Percentiles rank a stretch among this genome's conserved stretches.
Evolutionary conservation across 768 basidiomycete genomes (phyloP).

Genomic region (Boletus sp.): DNA sequence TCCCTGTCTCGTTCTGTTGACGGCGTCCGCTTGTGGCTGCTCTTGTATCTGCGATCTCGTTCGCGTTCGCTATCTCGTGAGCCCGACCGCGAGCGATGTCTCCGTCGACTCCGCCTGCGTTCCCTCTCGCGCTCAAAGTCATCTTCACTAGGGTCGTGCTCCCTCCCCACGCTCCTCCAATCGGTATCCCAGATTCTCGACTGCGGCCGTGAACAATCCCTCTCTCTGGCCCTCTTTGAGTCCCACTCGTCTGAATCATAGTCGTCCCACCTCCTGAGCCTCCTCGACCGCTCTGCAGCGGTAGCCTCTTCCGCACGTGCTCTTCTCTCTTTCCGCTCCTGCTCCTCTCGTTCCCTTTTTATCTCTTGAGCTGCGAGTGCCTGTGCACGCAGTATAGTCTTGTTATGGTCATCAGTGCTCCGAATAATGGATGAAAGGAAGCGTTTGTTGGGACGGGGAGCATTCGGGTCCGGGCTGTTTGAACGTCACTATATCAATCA

Average conservation of each 20-base stretch:
- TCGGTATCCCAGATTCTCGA: conserved; percentile 41
- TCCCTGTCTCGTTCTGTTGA: conserved; percentile 14
- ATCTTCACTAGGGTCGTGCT: conserved; percentile 40
- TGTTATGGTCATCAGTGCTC: conserved; percentile 95
- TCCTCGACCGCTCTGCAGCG: conserved; percentile 56
- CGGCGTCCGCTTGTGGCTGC: conserved; percentile 20
- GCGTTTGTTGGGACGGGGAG: conserved; percentile 78
- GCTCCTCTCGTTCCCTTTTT: conserved; percentile 64
- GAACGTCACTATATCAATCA: not conserved
- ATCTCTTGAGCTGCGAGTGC: conserved; percentile 68
- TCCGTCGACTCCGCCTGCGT: conserved; percentile 19
- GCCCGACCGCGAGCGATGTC: conserved; percentile 30
- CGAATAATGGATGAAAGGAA: conserved; percentile 84
- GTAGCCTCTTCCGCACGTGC: conserved; percentile 74
- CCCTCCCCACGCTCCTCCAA: conserved; percentile 42
- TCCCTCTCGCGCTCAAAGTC: conserved; percentile 20
- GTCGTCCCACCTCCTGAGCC: conserved; percentile 33
- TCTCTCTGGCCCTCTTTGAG: conserved; percentile 37
- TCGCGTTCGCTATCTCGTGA: conserved; percentile 21
- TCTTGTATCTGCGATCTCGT: conserved; percentile 21
- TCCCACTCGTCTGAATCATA: conserved; percentile 29
- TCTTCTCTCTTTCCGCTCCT: conserved; percentile 57
- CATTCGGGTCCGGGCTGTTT: conserved; percentile 61
- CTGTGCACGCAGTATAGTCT: conserved; percentile 72
- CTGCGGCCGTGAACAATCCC: conserved; percentile 45